A percentile compares a stretch with the other conserved stretches of the same genome.
phyloP scores from a whole-genome alignment of 2,329 filamentous ascomycete genomes.

The Scedosporium aurantiacum region DNA sequence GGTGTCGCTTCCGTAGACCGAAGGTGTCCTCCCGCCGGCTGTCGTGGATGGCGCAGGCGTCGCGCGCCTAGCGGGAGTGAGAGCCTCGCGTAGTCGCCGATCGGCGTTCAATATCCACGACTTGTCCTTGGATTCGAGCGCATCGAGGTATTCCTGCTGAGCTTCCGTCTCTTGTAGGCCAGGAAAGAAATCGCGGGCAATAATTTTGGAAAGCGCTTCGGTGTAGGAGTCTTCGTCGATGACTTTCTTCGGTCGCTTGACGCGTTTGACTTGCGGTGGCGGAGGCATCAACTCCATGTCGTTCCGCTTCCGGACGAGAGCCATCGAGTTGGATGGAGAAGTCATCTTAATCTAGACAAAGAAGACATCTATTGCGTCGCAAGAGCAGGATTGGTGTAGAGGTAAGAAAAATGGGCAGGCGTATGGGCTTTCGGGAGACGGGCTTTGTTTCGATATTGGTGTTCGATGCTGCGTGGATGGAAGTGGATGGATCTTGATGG shows the following conservation, averaged over 20 bases:
- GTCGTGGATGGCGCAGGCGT: constrained; percentile 15
- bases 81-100: constrained; percentile 59
- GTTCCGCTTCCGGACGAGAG: constrained; percentile 58
- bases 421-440: too few species aligned
- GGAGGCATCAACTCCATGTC: constrained; percentile 72
- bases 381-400: not conserved
- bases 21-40: constrained; percentile 45
- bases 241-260: constrained; percentile 79
- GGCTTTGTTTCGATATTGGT: too few species aligned
- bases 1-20: constrained; percentile 60
- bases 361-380: not conserved
- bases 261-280: constrained; percentile 73
- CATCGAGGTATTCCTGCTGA: constrained; percentile 86
- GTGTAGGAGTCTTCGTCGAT: constrained; percentile 93
- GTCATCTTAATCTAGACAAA: not conserved
- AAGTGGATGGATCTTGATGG: not conserved
- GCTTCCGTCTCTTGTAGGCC: constrained; percentile 76
- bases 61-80: constrained; percentile 58
- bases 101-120: constrained; percentile 80
- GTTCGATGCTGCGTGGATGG: not conserved
- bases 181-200: constrained; percentile 93
- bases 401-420: not conserved
- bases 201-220: constrained; percentile 81
- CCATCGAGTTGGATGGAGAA: constrained; percentile 28
- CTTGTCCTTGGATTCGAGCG: constrained; percentile 72